Evolutionary conservation across 345 rosid genomes (phyloP).

Genomic region (Hypericum perforatum): DNA sequence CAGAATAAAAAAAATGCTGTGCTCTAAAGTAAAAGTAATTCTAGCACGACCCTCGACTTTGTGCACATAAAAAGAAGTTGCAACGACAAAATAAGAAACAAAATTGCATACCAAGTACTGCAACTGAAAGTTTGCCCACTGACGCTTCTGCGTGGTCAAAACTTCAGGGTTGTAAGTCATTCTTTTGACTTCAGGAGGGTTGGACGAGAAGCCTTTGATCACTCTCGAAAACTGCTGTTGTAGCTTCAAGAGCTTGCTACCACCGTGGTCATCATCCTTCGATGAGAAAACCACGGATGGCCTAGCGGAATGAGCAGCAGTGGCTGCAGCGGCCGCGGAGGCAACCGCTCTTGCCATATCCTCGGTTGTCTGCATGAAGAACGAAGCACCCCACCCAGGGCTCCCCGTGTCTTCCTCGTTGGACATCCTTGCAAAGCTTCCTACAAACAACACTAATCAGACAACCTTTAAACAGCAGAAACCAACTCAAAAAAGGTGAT

Average conservation of each 20-base stretch:
- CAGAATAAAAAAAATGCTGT: too few relatives aligned
- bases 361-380: conserved; percentile 56
- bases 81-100: not conserved
- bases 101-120: conserved; percentile 63
- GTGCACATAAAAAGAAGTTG: too few relatives aligned
- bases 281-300: conserved; percentile 81
- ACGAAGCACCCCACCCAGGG: conserved; percentile 78
- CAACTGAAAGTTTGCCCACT: conserved; percentile 78
- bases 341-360: conserved; percentile 79
- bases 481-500: too few relatives aligned
- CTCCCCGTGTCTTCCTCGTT: conserved; percentile 58
- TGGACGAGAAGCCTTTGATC: conserved; percentile 52
- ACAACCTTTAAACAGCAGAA: too few relatives aligned
- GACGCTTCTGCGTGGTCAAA: conserved; percentile 91
- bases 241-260: conserved; percentile 58
- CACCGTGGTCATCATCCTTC: conserved; percentile 40
- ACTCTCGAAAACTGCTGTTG: conserved; percentile 61
- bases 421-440: conserved; percentile 37
- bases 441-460: not conserved
- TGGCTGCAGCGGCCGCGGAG: conserved; percentile 62
- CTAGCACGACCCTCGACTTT: too few relatives aligned
- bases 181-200: conserved; percentile 48
- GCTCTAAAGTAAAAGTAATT: too few relatives aligned
- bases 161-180: conserved; percentile 76
- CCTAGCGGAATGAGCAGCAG: conserved; percentile 55